Conservation (phyloP, 306 rosid genomes). For the Cicer arietinum region DNA sequence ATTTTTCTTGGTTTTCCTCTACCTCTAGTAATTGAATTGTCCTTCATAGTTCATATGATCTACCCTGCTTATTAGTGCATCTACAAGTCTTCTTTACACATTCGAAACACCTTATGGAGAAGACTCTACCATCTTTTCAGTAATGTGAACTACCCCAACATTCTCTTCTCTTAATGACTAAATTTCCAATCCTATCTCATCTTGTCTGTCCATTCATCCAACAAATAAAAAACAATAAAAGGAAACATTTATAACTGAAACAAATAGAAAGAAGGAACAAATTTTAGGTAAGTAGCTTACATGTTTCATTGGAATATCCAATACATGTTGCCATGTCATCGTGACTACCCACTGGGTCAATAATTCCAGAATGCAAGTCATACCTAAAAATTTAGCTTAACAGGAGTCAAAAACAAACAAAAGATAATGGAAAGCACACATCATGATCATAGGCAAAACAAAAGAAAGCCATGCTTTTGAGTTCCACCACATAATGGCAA, state of each 20-base stretch:
- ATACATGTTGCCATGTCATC: slow-evolving; percentile 73
- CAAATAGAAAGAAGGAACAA: slow-evolving; percentile 3
- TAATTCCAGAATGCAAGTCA: slow-evolving; percentile 72
- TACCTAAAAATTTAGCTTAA: slow-evolving; percentile 54
- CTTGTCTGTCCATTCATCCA: slow-evolving; percentile 1
- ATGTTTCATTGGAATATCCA: slow-evolving; percentile 71
- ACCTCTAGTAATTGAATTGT: not conserved
- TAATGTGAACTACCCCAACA: not conserved
- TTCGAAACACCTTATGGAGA: not conserved
- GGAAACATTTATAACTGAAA: slow-evolving; percentile 30
- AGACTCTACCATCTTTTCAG: not conserved
- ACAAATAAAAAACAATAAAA: slow-evolving; percentile 30
- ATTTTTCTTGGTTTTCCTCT: not conserved
- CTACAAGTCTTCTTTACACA: not conserved
- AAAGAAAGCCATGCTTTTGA: not conserved
- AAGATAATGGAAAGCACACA: not conserved
- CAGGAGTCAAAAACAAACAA: slow-evolving; percentile 32
- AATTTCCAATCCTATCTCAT: not conserved
- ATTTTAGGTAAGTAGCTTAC: slow-evolving; percentile 54
- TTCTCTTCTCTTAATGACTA: not conserved
- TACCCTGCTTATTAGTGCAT: not conserved
- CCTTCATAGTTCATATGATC: not conserved
- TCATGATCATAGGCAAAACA: slow-evolving; percentile 18
- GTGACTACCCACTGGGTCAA: slow-evolving; percentile 66
- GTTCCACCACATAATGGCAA: not conserved